These are phyloP conservation scores for Tetrapyrgos nigripes DNA, from an alignment of 1,284 basidiomycete genomes.

Conservation along the genomic window DNA sequence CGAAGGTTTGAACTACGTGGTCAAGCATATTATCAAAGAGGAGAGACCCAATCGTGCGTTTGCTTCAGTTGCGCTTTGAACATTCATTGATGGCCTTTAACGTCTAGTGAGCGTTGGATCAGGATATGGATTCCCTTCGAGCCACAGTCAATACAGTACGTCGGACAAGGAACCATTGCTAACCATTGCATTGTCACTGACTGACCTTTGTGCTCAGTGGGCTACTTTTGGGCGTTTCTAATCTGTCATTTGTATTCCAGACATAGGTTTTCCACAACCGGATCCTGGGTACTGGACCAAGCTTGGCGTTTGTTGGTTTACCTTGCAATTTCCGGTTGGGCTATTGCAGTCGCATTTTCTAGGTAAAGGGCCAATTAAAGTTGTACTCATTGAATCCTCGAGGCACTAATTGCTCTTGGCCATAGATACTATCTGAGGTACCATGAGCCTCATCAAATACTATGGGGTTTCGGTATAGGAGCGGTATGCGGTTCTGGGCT, in stretches of 20 bases:
- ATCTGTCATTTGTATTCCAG: slow-evolving; percentile 75
- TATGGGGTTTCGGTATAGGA: slow-evolving; percentile 78
- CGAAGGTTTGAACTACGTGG: slow-evolving; percentile 73
- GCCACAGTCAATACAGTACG: slow-evolving; percentile 80
- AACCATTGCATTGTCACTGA: no score
- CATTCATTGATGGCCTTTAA: slow-evolving; percentile 8
- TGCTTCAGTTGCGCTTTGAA: not conserved
- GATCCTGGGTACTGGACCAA: slow-evolving; percentile 54
- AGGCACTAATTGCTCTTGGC: not conserved
- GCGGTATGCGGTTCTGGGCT: slow-evolving; percentile 58
- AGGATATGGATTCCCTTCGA: slow-evolving; percentile 89
- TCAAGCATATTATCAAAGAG: slow-evolving; percentile 76
- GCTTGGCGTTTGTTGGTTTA: slow-evolving; percentile 57
- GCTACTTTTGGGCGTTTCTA: slow-evolving; percentile 83
- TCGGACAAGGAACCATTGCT: no score
- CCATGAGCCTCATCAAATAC: slow-evolving; percentile 73
- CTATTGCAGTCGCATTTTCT: slow-evolving; percentile 78
- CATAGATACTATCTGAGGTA: slow-evolving; percentile 75
- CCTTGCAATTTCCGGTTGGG: slow-evolving; percentile 58
- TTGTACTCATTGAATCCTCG: not conserved
- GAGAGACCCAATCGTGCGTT: slow-evolving; percentile 70
- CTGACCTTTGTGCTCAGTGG: slow-evolving; percentile 49
- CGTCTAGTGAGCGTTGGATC: slow-evolving; percentile 61
- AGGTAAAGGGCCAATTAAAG: slow-evolving; percentile 53
- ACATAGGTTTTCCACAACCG: slow-evolving; percentile 67